phyloP scores from a whole-genome alignment of 2,329 filamentous ascomycete species.

The Coniochaeta prunicola region DNA sequence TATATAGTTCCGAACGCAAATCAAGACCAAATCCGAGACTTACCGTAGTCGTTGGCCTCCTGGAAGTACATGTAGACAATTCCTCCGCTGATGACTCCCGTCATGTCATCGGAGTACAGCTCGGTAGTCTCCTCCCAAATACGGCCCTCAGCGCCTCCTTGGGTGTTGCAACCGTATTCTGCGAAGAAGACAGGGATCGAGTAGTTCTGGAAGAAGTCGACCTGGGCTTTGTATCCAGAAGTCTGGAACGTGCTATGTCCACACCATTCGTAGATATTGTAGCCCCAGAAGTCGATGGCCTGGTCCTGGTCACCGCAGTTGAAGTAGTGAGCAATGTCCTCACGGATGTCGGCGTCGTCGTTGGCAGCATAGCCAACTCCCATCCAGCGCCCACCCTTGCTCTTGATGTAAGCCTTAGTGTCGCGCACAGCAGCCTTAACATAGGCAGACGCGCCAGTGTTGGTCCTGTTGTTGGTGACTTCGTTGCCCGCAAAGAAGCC shows the following conservation, averaged over 20 bases:
- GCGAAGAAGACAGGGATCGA: constrained; percentile 96
- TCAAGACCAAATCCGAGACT: constrained; percentile 13
- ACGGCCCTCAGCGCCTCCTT: constrained; percentile 54
- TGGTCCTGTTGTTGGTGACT: constrained; percentile 82
- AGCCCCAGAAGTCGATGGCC: constrained; percentile 95
- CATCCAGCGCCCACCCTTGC: constrained; percentile 67
- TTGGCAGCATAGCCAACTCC: constrained; percentile 95
- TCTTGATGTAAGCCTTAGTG: constrained; percentile 87
- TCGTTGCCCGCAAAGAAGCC: constrained; percentile 99
- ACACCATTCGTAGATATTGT: constrained; percentile 99
- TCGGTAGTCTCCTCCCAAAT: constrained; percentile 78
- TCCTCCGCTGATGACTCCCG: constrained; percentile 81
- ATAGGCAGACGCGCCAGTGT: constrained; percentile 84
- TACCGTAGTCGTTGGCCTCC: constrained; percentile 82
- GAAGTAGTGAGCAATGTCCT: constrained; percentile 83
- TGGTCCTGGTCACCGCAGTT: constrained; percentile 66
- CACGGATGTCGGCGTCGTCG: constrained; percentile 78
- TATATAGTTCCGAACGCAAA: not conserved
- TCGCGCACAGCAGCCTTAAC: constrained; percentile 98
- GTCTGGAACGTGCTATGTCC: constrained; percentile 68
- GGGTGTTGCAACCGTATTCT: constrained; percentile 91
- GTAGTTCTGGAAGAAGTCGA: constrained; percentile 81
- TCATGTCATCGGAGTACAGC: constrained; percentile 78
- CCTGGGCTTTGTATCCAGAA: constrained; percentile 78
- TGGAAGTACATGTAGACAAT: constrained; percentile 99